These are phyloP conservation scores for Termitomyces sp. DNA, from an alignment of 768 basidiomycete species.

Conservation along the genomic window DNA sequence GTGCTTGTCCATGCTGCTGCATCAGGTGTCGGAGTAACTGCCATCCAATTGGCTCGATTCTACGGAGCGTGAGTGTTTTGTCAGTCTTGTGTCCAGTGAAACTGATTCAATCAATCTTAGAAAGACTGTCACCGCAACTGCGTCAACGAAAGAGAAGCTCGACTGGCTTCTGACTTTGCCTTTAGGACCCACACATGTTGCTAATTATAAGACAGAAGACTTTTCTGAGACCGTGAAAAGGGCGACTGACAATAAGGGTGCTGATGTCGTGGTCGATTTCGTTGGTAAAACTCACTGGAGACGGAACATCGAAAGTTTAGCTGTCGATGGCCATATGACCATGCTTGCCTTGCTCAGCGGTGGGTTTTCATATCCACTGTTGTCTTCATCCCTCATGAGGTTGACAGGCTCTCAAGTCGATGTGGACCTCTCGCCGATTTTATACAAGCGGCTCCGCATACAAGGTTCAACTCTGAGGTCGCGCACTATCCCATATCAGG, in stretches of 20 bases:
- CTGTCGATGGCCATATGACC: slow-evolving; percentile 71
- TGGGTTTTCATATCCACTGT: slow-evolving; percentile 20
- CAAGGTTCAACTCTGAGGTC: slow-evolving; percentile 86
- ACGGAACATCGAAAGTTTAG: slow-evolving; percentile 66
- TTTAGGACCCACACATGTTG: slow-evolving; percentile 66
- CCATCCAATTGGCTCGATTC: slow-evolving; percentile 78
- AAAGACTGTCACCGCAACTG: slow-evolving; percentile 74
- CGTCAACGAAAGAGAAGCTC: slow-evolving; percentile 80
- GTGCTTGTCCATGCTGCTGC: slow-evolving; percentile 90
- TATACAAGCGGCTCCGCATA: slow-evolving; percentile 82
- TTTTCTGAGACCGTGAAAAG: slow-evolving; percentile 72
- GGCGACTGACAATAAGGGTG: slow-evolving; percentile 64
- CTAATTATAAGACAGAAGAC: slow-evolving; percentile 82
- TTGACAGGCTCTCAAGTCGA: slow-evolving; percentile 46
- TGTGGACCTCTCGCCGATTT: slow-evolving; percentile 57
- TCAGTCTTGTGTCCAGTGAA: background rate
- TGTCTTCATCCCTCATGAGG: background rate
- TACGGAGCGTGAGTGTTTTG: slow-evolving; percentile 58
- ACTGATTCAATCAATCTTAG: slow-evolving; percentile 25
- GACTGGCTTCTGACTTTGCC: slow-evolving; percentile 65
- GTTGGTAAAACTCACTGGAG: slow-evolving; percentile 72
- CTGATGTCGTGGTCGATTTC: slow-evolving; percentile 82
- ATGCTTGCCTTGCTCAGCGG: slow-evolving; percentile 64
- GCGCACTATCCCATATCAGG: slow-evolving; percentile 71
- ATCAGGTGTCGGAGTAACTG: slow-evolving; percentile 85